Evolutionary conservation across 2,329 filamentous ascomycete species (phyloP), one percentile per base, ranked within the genome.

Genomic region (Didymella lethalis): DNA sequence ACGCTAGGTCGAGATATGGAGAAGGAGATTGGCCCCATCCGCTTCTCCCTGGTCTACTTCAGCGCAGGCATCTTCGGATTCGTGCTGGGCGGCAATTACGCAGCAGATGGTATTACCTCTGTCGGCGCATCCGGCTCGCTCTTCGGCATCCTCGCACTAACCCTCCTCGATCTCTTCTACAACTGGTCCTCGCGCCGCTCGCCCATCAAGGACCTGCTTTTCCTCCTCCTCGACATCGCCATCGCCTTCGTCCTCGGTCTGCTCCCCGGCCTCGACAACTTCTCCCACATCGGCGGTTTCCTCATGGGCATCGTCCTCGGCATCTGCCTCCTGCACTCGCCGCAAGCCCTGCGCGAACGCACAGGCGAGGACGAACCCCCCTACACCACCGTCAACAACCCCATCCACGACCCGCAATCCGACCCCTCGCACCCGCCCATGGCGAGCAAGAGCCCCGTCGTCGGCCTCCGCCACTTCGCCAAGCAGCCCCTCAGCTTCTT

Each of bases 211-310:
- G 95, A 98, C 69, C 81, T 99, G n/a, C 80, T 91, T 52, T 96
- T 96, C 77, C 90, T 98, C 75, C 63, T 93, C 46, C 79, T 97
- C 55, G 93, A 97, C 71, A 87, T 98, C 62, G 81, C 88, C 65
- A 93, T 99, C 65, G 92, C 93, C 0, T 97, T 99, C 73, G 92
- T 95, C 16, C 85, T 99, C 2, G 95, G 95, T 32, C 84, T 99
- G 4, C 84, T 99, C 1, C 95, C 95, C 0, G 94, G 93, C 8
- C 80, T 99, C 46, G 95, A 99, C 82, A 99, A 99, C 78, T 99
- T 98, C 77, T 91, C 92, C 16, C 95, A 99, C 68, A 97, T 99
- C 62, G 95, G 95, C 54, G 95, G 95, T 2, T 97, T 98, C 76
- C 79, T 96, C 49, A 96, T 96, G 88, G 95, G 95, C 0, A 80